Base-by-base conservation (phyloP, 192 early-diverging fungal species). In the Entomortierella parvispora region DNA sequence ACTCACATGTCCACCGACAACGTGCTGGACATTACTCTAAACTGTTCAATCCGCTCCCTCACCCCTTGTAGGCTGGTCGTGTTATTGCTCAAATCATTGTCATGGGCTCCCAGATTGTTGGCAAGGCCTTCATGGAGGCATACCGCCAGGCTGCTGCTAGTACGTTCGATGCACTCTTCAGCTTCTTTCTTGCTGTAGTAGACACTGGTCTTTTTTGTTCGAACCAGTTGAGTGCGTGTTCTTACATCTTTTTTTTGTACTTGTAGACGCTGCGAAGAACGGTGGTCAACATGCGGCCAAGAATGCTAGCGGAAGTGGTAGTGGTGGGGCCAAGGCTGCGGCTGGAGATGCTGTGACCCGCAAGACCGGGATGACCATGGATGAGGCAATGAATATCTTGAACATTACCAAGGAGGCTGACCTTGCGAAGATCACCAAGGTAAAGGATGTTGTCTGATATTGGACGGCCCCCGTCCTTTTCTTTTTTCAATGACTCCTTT, bases 71-170 rank as follows among this genome's bases (percentile, higher is more conserved):
- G 81, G 88, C 92, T 31, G 89, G 83, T 57, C 84, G 86, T 70
- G 77, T 93, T 26, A 85, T 94, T 72, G 88, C 89, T 51, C 92
- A 94, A 81, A 86, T 94, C 71, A 63, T 94, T 37, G 69, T 91
- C n/a, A 87, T 87, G 51, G 93, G 94, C 49, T 82, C 90, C 8
- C 90, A 91, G 64, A 93, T 99, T 79, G 81, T 96, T 43, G 94
- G 93, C 31, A 88, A 92, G 71, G 97, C 97, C 44, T 96, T 96
- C 77, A 88, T 94, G 58, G 97, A 95, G 56, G 97, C 97, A 26
- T 99, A 95, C 80, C 91, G 90, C 55, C 90, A 95, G 67, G 95
- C 94, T 17, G 87, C 92, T 62, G 90, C 90, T 47, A 92, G 93
- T 96, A 89, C 59, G 90, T 81, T 44, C 37, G n/a, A n/a, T n/a